phyloP scores from a whole-genome alignment of 805 yeast species.

The Myxozyma geophila region DNA sequence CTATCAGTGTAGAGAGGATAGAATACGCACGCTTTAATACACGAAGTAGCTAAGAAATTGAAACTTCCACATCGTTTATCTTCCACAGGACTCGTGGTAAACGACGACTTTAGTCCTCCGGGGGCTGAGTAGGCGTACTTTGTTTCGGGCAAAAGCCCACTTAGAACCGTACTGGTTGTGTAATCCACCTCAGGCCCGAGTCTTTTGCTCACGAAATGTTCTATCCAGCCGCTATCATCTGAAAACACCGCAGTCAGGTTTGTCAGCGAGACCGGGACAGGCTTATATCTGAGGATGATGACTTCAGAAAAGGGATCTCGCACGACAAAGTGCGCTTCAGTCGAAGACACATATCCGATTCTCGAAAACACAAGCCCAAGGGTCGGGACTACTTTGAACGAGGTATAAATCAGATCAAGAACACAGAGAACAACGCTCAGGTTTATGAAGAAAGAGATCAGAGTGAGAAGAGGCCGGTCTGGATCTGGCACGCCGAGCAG shows the following conservation, averaged over 20 bases:
- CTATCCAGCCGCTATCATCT: constrained; percentile 1
- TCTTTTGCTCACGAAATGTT: constrained; percentile 1
- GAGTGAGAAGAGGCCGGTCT: constrained; percentile 5
- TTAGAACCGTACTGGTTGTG: constrained; percentile 18
- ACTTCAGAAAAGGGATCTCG: constrained; percentile 26
- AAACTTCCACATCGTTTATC: constrained; percentile 20
- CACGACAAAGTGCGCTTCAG: constrained; percentile 26
- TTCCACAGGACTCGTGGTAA: constrained; percentile 30
- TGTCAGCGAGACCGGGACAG: background rate
- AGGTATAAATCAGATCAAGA: constrained; percentile 29
- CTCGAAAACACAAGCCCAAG: constrained; percentile 30
- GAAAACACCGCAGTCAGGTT: constrained; percentile 4
- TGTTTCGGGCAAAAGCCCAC: constrained; percentile 28
- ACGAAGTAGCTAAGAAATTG: constrained; percentile 37
- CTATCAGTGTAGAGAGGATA: background rate
- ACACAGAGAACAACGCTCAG: constrained; percentile 12
- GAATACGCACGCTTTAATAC: constrained; percentile 36
- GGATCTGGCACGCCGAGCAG: constrained; percentile 21
- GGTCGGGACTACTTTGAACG: constrained; percentile 26
- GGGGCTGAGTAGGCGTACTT: constrained; percentile 24
- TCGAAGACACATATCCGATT: constrained; percentile 33
- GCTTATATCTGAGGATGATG: constrained; percentile 18
- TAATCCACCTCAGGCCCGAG: constrained; percentile 25
- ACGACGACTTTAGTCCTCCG: constrained; percentile 27
- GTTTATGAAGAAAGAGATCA: constrained; percentile 18